Conservation (phyloP, 176 grass and related monocot species). For the Hyparrhenia diplandra region DNA sequence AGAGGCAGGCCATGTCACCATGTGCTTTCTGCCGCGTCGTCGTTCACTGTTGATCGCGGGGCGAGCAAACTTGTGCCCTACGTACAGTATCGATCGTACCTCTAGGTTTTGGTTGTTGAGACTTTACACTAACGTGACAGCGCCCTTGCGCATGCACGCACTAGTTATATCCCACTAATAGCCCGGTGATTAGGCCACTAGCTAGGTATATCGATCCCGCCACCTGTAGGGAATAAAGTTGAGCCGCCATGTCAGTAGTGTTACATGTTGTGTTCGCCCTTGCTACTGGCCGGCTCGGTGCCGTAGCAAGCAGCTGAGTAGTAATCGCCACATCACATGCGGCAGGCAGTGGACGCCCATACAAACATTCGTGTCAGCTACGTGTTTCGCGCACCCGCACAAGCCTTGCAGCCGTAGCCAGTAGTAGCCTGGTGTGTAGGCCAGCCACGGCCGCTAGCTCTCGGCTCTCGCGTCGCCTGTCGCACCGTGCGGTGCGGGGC, state of each 20-base stretch:
- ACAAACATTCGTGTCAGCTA: background rate
- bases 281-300: background rate
- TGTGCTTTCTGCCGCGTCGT: background rate
- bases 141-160: background rate
- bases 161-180: background rate
- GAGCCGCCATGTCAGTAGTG: background rate
- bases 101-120: conserved; percentile 19
- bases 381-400: background rate
- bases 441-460: background rate
- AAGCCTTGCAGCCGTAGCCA: background rate
- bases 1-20: background rate
- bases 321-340: background rate
- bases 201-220: background rate
- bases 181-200: background rate
- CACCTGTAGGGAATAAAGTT: background rate
- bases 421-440: background rate
- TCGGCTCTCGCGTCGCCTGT: background rate
- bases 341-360: background rate
- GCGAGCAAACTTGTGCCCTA: background rate
- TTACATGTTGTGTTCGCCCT: background rate
- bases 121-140: conserved; percentile 31
- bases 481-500: background rate
- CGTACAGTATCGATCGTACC: background rate
- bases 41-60: background rate
- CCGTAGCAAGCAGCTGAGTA: background rate